Evolutionary conservation across 805 yeast species (phyloP).

Genomic region (Candida morakotiae): DNA sequence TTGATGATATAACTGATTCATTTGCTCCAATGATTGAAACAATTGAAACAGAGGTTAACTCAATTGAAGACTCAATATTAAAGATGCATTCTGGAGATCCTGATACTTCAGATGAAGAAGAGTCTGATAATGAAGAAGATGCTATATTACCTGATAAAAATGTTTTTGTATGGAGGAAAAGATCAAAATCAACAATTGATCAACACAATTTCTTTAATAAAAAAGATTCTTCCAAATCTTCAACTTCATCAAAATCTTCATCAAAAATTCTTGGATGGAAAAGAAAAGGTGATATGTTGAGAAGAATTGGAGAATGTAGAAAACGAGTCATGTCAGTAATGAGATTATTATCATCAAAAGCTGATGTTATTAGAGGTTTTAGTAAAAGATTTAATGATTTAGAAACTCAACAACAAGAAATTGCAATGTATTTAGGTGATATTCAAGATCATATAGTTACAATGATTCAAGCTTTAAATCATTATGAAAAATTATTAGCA

Average conservation of each 20-base stretch:
- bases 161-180: slow-evolving; percentile 28
- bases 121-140: slow-evolving; percentile 20
- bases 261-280: slow-evolving; percentile 65
- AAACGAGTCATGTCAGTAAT: slow-evolving; percentile 89
- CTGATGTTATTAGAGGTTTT: slow-evolving; percentile 96
- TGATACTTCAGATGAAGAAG: slow-evolving; percentile 34
- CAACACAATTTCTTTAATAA: slow-evolving; percentile 7
- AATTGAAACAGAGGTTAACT: slow-evolving; percentile 89
- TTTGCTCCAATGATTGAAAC: slow-evolving; percentile 95
- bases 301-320: slow-evolving; percentile 93
- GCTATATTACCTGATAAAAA: slow-evolving; percentile 19
- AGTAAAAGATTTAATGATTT: slow-evolving; percentile 73
- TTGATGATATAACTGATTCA: slow-evolving; percentile 96
- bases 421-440: slow-evolving; percentile 92
- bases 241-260: slow-evolving; percentile 36
- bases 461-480: slow-evolving; percentile 93
- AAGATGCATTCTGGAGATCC: slow-evolving; percentile 72
- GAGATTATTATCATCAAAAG: slow-evolving; percentile 83
- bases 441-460: slow-evolving; percentile 97
- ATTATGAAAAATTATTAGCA: slow-evolving; percentile 89
- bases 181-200: slow-evolving; percentile 39
- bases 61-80: slow-evolving; percentile 89
- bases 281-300: slow-evolving; percentile 88
- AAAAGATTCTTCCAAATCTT: slow-evolving; percentile 7
- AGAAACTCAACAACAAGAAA: slow-evolving; percentile 79